Evolutionary conservation across 768 basidiomycete species (phyloP).

Genomic region (Lactarius trivialis): DNA sequence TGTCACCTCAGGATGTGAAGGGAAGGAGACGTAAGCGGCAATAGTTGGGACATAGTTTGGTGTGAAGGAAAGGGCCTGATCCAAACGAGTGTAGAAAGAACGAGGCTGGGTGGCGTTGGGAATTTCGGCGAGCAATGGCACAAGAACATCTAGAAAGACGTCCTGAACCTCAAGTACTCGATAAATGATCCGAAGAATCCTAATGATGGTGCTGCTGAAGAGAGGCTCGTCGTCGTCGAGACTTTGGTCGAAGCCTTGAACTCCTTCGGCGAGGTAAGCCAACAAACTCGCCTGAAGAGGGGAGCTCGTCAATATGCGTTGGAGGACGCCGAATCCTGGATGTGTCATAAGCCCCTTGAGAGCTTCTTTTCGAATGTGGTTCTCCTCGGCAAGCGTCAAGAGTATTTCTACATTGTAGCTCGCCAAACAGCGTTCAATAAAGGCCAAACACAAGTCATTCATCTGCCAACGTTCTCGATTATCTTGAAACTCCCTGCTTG

Average conservation of each 20-base stretch:
- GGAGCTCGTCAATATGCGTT: conserved; percentile 66
- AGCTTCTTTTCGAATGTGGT: conserved; percentile 42
- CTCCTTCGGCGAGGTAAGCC: conserved; percentile 74
- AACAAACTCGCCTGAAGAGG: conserved; percentile 68
- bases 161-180: conserved; percentile 82
- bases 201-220: conserved; percentile 69
- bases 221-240: conserved; percentile 62
- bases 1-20: conserved; percentile 64
- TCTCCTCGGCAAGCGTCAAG: conserved; percentile 50
- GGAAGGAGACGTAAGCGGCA: conserved; percentile 70
- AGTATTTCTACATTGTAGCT: conserved; percentile 76
- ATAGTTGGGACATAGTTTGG: conserved; percentile 73
- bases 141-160: conserved; percentile 81
- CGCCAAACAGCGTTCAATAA: conserved; percentile 77
- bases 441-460: conserved; percentile 78
- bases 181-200: conserved; percentile 74
- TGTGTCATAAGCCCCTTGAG: conserved; percentile 58
- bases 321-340: conserved; percentile 84
- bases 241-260: conserved; percentile 68
- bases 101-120: conserved; percentile 56
- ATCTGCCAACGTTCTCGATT: conserved; percentile 80
- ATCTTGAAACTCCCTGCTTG: conserved; percentile 64
- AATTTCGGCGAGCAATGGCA: conserved; percentile 68
- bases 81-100: conserved; percentile 66
- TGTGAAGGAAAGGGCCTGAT: conserved; percentile 65